Evolutionary conservation across 2,329 filamentous ascomycete genomes (phyloP).

Genomic region (Colletotrichum acutatum): DNA sequence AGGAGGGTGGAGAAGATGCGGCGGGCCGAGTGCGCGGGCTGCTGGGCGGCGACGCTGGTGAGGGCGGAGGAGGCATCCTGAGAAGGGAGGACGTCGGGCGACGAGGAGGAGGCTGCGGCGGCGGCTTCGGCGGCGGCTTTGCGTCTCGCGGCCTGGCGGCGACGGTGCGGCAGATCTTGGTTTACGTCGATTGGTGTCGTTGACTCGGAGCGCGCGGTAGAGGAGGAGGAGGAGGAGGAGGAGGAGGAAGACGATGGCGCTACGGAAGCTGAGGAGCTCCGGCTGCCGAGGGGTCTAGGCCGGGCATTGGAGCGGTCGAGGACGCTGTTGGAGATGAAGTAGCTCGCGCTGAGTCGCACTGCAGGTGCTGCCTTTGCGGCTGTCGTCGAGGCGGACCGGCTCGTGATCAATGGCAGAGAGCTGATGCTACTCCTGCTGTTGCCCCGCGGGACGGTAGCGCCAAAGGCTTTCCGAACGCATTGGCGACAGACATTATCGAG

Average conservation of each 20-base stretch:
- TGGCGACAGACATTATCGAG: slow-evolving; percentile 34
- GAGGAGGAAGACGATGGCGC: slow-evolving; percentile 16
- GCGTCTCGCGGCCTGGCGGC: slow-evolving; percentile 34
- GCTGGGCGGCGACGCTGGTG: slow-evolving; percentile 61
- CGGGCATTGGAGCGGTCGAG: slow-evolving; percentile 24
- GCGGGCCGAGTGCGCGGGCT: slow-evolving; percentile 62
- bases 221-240: slow-evolving; percentile 12
- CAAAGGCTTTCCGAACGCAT: slow-evolving; percentile 25
- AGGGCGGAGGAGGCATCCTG: slow-evolving; percentile 67
- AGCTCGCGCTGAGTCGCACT: slow-evolving; percentile 34
- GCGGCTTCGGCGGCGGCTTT: slow-evolving; percentile 28
- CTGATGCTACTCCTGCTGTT: not conserved
- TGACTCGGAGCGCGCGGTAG: slow-evolving; percentile 15
- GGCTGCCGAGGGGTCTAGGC: slow-evolving; percentile 8
- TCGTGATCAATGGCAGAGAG: slow-evolving; percentile 4
- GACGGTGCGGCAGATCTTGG: slow-evolving; percentile 35
- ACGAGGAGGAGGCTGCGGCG: not conserved
- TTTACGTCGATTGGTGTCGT: slow-evolving; percentile 18
- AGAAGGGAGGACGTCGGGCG: slow-evolving; percentile 49
- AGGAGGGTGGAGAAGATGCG: slow-evolving; percentile 84
- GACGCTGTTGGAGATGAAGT: slow-evolving; percentile 36
- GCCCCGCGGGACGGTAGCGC: not conserved
- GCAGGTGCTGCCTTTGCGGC: slow-evolving; percentile 29
- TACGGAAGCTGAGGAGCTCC: slow-evolving; percentile 27
- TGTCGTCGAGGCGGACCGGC: slow-evolving; percentile 24